phyloP scores from a whole-genome alignment of 2,329 filamentous ascomycete genomes.

The Alternaria brassicicola region DNA sequence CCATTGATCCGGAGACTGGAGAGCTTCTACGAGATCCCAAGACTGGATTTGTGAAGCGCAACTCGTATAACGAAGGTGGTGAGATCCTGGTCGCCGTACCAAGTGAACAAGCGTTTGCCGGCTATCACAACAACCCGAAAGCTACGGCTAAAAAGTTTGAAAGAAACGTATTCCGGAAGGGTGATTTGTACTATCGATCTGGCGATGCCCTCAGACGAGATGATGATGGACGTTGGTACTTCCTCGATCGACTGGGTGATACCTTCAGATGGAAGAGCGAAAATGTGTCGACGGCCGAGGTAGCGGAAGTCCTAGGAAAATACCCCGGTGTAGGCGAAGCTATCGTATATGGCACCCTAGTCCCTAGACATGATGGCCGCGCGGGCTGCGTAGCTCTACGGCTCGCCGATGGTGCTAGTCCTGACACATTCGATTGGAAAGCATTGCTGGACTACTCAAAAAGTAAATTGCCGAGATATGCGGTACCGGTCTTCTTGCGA shows the following conservation, averaged over 20 bases:
- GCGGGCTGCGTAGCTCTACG: slow-evolving; percentile 61
- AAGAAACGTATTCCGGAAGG: slow-evolving; percentile 51
- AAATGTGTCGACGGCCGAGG: slow-evolving; percentile 56
- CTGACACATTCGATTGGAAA: slow-evolving; percentile 33
- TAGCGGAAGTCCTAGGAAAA: slow-evolving; percentile 51
- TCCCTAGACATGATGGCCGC: slow-evolving; percentile 58
- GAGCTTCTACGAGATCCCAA: slow-evolving; percentile 68
- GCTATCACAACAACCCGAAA: slow-evolving; percentile 69
- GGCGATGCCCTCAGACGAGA: slow-evolving; percentile 54
- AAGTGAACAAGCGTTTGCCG: slow-evolving; percentile 55
- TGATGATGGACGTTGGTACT: slow-evolving; percentile 54
- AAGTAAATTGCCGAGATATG: slow-evolving; percentile 67
- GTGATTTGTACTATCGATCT: slow-evolving; percentile 54
- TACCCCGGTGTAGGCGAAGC: slow-evolving; percentile 52
- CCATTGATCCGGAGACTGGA: slow-evolving; percentile 70
- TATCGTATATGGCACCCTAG: slow-evolving; percentile 54
- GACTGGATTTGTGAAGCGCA: slow-evolving; percentile 69
- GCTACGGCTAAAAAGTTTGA: slow-evolving; percentile 65
- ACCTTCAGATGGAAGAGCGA: slow-evolving; percentile 58
- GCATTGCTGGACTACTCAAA: slow-evolving; percentile 29
- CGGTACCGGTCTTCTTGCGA: slow-evolving; percentile 74
- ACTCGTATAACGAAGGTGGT: slow-evolving; percentile 69
- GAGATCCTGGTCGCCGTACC: slow-evolving; percentile 73
- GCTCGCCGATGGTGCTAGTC: slow-evolving; percentile 53
- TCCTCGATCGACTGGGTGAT: slow-evolving; percentile 55